Base-by-base conservation (phyloP, 768 basidiomycete genomes). In the Suillus subluteus region DNA sequence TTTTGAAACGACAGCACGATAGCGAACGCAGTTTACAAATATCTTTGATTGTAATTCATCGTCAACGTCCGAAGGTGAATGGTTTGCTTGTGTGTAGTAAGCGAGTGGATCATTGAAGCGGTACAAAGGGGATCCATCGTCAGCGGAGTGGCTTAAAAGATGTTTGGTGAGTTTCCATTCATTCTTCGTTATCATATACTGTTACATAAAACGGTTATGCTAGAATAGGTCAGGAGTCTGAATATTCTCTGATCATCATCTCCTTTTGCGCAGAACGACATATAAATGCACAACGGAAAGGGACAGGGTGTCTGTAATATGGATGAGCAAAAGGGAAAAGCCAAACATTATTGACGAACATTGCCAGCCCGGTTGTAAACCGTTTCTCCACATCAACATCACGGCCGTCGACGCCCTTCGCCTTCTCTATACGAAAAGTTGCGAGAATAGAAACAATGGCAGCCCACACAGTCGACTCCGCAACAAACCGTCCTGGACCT, bases 391-490 rank as follows among this genome's bases (percentile, higher is more conserved):
- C 56, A 12, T 58, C n/a, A 38, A 58, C 16, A 23, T 58, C 56
- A 23, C 7, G 56, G n/a, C 56, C 37, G 1, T 58, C 56, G 37
- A 38, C 13, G 6, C 3, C 56, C 38, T 38, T 23, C n/a, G 37
- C 56, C 56, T 58, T 58, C 37, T 65, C 64, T 59, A 76, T 69
- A 30, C 59, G 66, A 13, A 75, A 72, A 12, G 65, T 52, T 8
- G 72, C 70, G 18, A 75, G 73, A 7, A 72, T 72, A 38, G 66
- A 67, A 23, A 58, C 64, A 26, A 67, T 61, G 18, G 50, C 66
- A 16, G 37, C 38, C 43, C 65, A 67, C 40, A 65, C 3, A 26
- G 55, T 58, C 15, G 23, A 44, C 12, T 67, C 66, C 16, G 66
- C 50, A 44, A 46, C 58, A 21, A 65, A 65, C 52, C 66, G 30